phyloP scores from a whole-genome alignment of 169 alveolate species.

The Babesia bovis region DNA sequence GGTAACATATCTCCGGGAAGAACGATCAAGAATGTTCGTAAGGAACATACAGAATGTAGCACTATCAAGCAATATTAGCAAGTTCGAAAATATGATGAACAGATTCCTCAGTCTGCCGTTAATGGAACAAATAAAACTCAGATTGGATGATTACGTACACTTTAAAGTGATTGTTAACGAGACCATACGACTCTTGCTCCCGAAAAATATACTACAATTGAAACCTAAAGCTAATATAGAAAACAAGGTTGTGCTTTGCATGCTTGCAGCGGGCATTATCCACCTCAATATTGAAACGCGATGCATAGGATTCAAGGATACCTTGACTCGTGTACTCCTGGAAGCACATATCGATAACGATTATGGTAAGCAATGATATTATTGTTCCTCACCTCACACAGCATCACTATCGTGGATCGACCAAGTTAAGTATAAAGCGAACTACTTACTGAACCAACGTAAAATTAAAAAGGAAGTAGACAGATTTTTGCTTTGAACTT shows the following conservation, averaged over 20 bases:
- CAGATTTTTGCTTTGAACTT: slow-evolving; percentile 19
- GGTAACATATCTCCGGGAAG: slow-evolving; percentile 35
- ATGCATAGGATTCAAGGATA: slow-evolving; percentile 42
- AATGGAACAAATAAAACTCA: slow-evolving; percentile 24
- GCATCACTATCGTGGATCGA: slow-evolving; percentile 41
- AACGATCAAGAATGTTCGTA: slow-evolving; percentile 49
- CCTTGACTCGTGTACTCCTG: slow-evolving; percentile 24
- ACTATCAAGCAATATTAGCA: slow-evolving; percentile 20
- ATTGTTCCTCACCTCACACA: background rate
- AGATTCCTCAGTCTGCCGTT: slow-evolving; percentile 37
- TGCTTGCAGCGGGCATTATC: slow-evolving; percentile 31
- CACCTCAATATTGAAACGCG: slow-evolving; percentile 11
- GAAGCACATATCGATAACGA: slow-evolving; percentile 41
- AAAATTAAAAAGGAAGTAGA: slow-evolving; percentile 64
- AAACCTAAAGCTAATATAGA: slow-evolving; percentile 11
- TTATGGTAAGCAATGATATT: slow-evolving; percentile 33
- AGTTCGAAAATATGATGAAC: slow-evolving; percentile 58
- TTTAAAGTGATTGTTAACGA: slow-evolving; percentile 56
- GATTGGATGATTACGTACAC: slow-evolving; percentile 38
- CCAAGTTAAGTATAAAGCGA: slow-evolving; percentile 67
- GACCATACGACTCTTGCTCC: slow-evolving; percentile 55
- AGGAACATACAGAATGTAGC: slow-evolving; percentile 36
- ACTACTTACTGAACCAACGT: slow-evolving; percentile 70
- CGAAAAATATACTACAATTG: slow-evolving; percentile 38
- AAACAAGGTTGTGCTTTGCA: slow-evolving; percentile 45